phyloP scores from a whole-genome alignment of 164 flowering plant genomes.

The Litsea cubeba region DNA sequence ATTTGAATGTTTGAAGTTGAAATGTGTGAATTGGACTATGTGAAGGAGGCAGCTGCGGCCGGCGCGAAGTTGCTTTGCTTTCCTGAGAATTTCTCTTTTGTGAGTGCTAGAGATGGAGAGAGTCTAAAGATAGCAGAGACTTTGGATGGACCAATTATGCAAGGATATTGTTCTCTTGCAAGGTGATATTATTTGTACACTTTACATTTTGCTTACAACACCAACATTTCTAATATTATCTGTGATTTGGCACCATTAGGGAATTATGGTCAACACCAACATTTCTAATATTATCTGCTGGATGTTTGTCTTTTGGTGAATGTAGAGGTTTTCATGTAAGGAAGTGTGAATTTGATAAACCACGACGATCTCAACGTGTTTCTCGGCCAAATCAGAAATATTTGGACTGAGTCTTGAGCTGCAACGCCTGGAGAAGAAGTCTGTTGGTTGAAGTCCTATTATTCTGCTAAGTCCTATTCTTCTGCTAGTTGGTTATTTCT shows the following conservation, averaged over 20 bases:
- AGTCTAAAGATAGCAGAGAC: conserved; percentile 67
- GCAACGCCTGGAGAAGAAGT: too few relatives aligned
- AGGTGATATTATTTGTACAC: conserved; percentile 34
- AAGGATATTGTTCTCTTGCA: conserved; percentile 74
- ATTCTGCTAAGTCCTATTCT: too few relatives aligned
- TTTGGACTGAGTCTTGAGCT: too few relatives aligned
- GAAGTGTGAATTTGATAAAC: not conserved
- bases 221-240: too few relatives aligned
- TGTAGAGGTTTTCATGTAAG: not conserved
- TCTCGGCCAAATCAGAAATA: too few relatives aligned
- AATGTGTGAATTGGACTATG: conserved; percentile 5
- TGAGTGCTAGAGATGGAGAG: conserved; percentile 63
- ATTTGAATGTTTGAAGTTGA: not conserved
- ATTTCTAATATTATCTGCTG: not conserved
- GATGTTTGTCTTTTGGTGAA: not conserved
- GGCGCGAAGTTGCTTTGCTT: conserved; percentile 86
- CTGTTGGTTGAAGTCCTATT: too few relatives aligned
- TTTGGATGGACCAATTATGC: conserved; percentile 86
- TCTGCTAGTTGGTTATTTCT: too few relatives aligned
- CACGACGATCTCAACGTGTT: too few relatives aligned
- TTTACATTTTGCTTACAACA: not conserved
- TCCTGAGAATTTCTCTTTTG: conserved; percentile 78
- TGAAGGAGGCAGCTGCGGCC: conserved; percentile 80
- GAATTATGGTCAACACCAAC: not conserved
- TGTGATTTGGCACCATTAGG: not conserved